Percentiles rank a stretch among this genome's conserved stretches.
Evolutionary conservation across 108 stramenopile genomes (phyloP).

Genomic region (Aurantiochytrium sp.): DNA sequence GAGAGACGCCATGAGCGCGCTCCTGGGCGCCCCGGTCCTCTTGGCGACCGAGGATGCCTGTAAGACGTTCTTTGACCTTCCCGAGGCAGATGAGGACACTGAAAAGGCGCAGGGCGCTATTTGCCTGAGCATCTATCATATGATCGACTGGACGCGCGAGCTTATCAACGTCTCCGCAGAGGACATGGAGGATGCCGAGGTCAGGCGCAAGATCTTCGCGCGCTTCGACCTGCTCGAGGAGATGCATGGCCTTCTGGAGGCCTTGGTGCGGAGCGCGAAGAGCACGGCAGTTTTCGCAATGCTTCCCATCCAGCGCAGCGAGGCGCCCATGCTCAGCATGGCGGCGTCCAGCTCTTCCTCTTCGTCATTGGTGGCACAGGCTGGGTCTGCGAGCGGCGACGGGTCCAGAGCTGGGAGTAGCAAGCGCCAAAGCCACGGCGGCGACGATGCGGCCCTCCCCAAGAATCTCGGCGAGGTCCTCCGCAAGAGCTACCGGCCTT

Average conservation of each 20-base stretch:
- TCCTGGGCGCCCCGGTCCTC: background rate
- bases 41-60: background rate
- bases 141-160: background rate
- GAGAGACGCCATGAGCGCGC: background rate
- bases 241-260: background rate
- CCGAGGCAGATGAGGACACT: background rate
- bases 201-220: background rate
- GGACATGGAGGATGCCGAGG: background rate
- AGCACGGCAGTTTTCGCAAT: background rate
- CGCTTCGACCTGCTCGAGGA: constrained; percentile 6
- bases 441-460: background rate
- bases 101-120: background rate
- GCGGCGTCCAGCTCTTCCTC: background rate
- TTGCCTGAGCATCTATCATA: background rate
- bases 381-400: too few species aligned
- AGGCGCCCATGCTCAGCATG: background rate
- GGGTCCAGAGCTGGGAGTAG: too few species aligned
- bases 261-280: background rate
- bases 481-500: background rate
- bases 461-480: background rate
- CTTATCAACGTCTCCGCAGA: background rate
- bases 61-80: background rate
- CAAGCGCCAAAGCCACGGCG: too few species aligned
- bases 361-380: too few species aligned
- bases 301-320: background rate